A percentile compares a stretch with the other conserved stretches of the same genome.
phyloP scores from a whole-genome alignment of 208 protist genomes.

The Trypanosoma mega region DNA sequence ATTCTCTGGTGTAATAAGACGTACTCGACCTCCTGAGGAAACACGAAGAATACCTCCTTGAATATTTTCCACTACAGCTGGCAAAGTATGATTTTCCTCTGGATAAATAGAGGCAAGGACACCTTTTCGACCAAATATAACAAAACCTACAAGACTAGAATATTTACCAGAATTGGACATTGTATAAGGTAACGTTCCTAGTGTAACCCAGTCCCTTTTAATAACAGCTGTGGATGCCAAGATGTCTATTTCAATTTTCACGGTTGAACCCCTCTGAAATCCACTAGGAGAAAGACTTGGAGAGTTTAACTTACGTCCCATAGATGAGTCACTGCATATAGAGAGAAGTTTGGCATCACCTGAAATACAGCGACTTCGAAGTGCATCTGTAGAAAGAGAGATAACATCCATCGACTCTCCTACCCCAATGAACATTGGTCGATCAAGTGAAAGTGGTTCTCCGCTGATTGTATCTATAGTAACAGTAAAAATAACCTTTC shows the following conservation, averaged over 20 bases:
- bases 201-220: conserved; percentile 72
- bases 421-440: conserved; percentile 77
- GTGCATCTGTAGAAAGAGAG: conserved; percentile 57
- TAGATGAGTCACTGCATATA: conserved; percentile 73
- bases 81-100: conserved; percentile 39
- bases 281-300: conserved; percentile 62
- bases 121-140: conserved; percentile 69
- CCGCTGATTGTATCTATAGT: conserved; percentile 64
- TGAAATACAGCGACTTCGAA: conserved; percentile 54
- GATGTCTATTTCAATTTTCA: conserved; percentile 73
- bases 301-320: conserved; percentile 52
- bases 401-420: conserved; percentile 60
- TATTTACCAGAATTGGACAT: neutral
- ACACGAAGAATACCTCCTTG: conserved; percentile 50
- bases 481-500: conserved; percentile 54
- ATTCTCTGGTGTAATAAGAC: conserved; percentile 61
- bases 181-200: conserved; percentile 50
- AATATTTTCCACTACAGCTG: conserved; percentile 46
- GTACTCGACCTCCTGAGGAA: conserved; percentile 26
- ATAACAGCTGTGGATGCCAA: conserved; percentile 41
- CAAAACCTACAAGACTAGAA: conserved; percentile 62
- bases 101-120: conserved; percentile 61
- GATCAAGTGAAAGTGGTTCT: conserved; percentile 47
- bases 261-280: conserved; percentile 65
- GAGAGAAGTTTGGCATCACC: conserved; percentile 22